Conservation (phyloP, 148 eudicot genomes). For the Amaranthus hypochondriacus region DNA sequence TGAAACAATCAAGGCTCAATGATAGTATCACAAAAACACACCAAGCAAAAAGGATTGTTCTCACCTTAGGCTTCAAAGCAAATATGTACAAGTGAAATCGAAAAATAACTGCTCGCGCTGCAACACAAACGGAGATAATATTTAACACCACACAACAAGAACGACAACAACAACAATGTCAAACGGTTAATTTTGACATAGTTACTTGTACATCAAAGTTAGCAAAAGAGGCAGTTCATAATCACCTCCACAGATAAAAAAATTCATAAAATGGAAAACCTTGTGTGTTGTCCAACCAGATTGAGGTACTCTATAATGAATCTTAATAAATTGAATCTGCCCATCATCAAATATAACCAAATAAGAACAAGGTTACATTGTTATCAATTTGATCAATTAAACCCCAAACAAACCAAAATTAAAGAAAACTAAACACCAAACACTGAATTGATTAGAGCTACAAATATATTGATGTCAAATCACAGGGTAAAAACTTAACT, state of each 20-base stretch:
- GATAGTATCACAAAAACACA: background rate
- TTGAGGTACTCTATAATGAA: slow-evolving; percentile 32
- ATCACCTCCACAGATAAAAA: slow-evolving; percentile 39
- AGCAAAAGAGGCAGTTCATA: background rate
- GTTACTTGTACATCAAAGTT: background rate
- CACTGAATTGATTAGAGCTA: background rate
- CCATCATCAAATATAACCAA: slow-evolving; percentile 10
- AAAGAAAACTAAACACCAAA: background rate
- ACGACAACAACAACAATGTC: too few species aligned
- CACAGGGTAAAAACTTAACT: background rate
- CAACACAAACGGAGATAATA: slow-evolving; percentile 7
- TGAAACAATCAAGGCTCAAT: background rate
- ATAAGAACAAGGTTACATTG: slow-evolving; percentile 1
- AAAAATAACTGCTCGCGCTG: slow-evolving; percentile 86
- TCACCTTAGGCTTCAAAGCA: slow-evolving; percentile 70
- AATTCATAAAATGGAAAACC: slow-evolving; percentile 39
- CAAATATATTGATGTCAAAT: slow-evolving; percentile 6
- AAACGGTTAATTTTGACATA: background rate
- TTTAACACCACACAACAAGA: too few species aligned
- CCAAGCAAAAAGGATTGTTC: background rate
- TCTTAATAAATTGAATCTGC: slow-evolving; percentile 37
- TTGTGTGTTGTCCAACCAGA: slow-evolving; percentile 42
- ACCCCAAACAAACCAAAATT: background rate
- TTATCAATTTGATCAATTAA: background rate
- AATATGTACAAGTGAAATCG: slow-evolving; percentile 78